Percentiles rank a stretch among this genome's conserved stretches.
Conservation (phyloP, 2,329 filamentous ascomycete genomes). For the Chrysoporthe puriensis region DNA sequence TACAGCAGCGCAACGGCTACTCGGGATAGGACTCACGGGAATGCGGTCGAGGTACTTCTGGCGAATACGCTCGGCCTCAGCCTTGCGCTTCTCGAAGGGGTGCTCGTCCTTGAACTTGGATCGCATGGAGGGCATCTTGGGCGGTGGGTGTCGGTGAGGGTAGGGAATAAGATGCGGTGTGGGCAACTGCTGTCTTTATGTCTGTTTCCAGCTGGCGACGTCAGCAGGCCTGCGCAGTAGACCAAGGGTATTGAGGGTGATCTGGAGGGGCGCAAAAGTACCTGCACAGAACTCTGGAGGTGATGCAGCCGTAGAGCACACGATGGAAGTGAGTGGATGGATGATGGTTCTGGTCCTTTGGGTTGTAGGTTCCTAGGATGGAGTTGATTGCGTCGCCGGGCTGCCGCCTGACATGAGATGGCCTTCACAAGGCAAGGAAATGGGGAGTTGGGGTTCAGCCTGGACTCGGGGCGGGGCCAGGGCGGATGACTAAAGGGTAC, state of each 20-base stretch:
- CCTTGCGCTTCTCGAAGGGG: constrained; percentile 99
- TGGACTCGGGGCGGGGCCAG: not conserved
- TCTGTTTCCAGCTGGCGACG: constrained; percentile 1
- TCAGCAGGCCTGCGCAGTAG: not conserved
- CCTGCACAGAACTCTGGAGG: not conserved
- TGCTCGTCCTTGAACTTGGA: constrained; percentile 99
- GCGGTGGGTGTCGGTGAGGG: constrained; percentile 25
- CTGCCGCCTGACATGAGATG: constrained; percentile 16
- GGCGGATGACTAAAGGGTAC: not conserved
- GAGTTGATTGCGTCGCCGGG: constrained; percentile 6
- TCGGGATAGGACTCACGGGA: constrained; percentile 72
- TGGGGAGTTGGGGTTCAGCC: constrained; percentile 1
- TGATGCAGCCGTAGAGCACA: constrained; percentile 16
- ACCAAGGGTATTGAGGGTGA: not conserved
- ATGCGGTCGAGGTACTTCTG: constrained; percentile 99
- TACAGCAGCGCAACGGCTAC: not conserved
- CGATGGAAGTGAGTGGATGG: constrained; percentile 3
- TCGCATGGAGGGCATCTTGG: constrained; percentile 63
- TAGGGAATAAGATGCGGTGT: constrained; percentile 26
- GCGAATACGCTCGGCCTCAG: constrained; percentile 97
- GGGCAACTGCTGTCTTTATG: constrained; percentile 6
- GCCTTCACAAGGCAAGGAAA: constrained; percentile 2
- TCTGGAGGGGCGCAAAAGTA: not conserved
- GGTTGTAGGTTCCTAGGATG: constrained; percentile 3
- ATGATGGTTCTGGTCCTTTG: not conserved